Conservation (phyloP, 257 asterid species). For the Nicotiana otophora region DNA sequence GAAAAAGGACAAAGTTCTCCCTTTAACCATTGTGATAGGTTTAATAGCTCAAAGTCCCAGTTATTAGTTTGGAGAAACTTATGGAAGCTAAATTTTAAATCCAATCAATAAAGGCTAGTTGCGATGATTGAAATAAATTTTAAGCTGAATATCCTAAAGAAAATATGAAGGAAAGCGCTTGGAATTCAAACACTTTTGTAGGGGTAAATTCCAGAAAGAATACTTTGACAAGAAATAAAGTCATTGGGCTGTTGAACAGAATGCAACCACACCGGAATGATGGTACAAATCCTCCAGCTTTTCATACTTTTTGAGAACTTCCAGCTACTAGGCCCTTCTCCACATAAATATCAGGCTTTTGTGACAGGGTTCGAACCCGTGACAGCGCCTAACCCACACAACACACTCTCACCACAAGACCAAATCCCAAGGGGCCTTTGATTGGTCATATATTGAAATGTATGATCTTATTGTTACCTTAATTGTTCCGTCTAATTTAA, state of each 20-base stretch:
- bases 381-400: not conserved
- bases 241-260: too few relatives aligned
- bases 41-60: not conserved
- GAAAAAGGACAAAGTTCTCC: not conserved
- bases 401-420: not conserved
- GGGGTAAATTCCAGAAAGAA: not conserved
- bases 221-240: not conserved
- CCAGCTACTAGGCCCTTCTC: not conserved
- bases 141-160: not conserved
- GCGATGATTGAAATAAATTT: not conserved
- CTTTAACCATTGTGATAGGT: conserved; percentile 3
- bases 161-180: not conserved
- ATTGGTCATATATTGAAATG: not conserved
- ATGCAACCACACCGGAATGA: too few relatives aligned
- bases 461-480: not conserved
- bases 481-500: not conserved
- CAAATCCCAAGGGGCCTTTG: not conserved
- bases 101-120: not conserved
- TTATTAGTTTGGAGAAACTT: not conserved
- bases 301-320: too few relatives aligned
- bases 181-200: not conserved
- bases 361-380: not conserved
- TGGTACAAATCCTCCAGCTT: too few relatives aligned
- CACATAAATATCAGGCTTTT: not conserved
- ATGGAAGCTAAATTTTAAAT: not conserved